phyloP scores from a whole-genome alignment of 352 stramenopile genomes.

The Phytophthora agathidicida region DNA sequence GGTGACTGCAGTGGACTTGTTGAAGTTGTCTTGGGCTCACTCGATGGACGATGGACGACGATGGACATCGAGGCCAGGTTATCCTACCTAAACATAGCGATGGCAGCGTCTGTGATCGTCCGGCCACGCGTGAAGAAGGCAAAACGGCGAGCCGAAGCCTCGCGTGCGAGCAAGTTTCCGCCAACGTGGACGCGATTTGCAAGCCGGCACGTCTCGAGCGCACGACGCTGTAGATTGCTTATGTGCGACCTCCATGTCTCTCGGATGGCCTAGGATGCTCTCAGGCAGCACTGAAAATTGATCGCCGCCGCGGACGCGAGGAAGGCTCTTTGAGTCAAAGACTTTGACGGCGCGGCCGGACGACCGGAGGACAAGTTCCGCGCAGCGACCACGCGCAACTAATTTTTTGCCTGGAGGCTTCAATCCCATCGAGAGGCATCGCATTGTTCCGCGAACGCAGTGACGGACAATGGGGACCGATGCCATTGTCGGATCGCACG shows the following conservation, averaged over 20 bases:
- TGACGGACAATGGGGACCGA: slow-evolving; percentile 13
- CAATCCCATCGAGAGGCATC: slow-evolving; percentile 20
- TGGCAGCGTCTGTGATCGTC: slow-evolving; percentile 1
- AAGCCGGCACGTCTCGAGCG: slow-evolving; percentile 1
- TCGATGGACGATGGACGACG: not conserved
- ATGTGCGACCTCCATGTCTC: slow-evolving; percentile 21
- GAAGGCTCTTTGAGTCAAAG: slow-evolving; percentile 29
- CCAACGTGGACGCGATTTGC: slow-evolving; percentile 13
- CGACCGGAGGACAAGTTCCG: slow-evolving; percentile 6
- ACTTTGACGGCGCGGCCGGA: not conserved
- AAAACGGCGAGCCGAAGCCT: slow-evolving; percentile 10
- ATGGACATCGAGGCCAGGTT: not conserved
- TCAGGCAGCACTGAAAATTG: not conserved
- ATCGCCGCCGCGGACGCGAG: slow-evolving; percentile 3
- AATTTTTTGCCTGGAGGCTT: slow-evolving; percentile 16
- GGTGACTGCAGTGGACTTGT: slow-evolving; percentile 20
- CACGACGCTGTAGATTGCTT: slow-evolving; percentile 28
- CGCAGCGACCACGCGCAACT: slow-evolving; percentile 10
- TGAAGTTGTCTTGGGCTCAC: slow-evolving; percentile 17
- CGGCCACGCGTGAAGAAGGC: not conserved
- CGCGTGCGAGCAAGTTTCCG: slow-evolving; percentile 23
- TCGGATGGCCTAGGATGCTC: slow-evolving; percentile 9
- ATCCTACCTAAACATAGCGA: slow-evolving; percentile 19
- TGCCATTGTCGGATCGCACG: slow-evolving; percentile 30
- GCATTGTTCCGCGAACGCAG: slow-evolving; percentile 34